Evolutionary conservation across 768 basidiomycete species (phyloP), one percentile per base, ranked within the genome.

Genomic region (Lactifluus volemus): DNA sequence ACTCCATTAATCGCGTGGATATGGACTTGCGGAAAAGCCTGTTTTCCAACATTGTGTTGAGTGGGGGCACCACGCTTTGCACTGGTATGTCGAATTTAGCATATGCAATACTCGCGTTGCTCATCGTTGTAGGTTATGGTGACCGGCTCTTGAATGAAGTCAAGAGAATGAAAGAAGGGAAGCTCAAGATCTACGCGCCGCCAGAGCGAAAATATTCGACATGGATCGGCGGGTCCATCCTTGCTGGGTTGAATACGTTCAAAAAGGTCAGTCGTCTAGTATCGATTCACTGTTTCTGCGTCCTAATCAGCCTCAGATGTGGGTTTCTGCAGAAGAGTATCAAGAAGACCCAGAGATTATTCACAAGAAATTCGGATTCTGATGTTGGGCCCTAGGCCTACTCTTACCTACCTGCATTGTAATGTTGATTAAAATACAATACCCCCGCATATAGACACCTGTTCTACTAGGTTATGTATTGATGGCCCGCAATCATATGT

Each of bases 341-440:
- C 93, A 97, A 74, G 96, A 99, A 74, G 96, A 98, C 75, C 95
- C 96, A 57, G 95, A 98, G 70, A 90, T 98, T 69, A 98, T 98
- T 70, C 95, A 97, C 75, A 95, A 92, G 75, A 96, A 96, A 75
- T 81, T 88, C 59, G 90, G 89, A 50, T 92, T 93, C 73, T 92
- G 71, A 73, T 59, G 11, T 50, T 25, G n/a, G 54, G 19, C 47
- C 51, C 17, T 58, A 47, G 29, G 58, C 49, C 34, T 45, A 61
- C 59, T 63, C 53, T 50, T 57, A 64, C 54, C 50, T 57, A 50
- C 38, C 25, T 55, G 60, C 38, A 25, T 36, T 42, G 42, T 63
- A 63, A 54, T 63, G 38, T 38, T 45, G 55, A 53, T 29, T 47
- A 59, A 11, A 32, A 66, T 66, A 65, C 65, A 32, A 66, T 66